Base-by-base conservation (phyloP, 2,329 filamentous ascomycete genomes). In the Pleoardoris graminearum region DNA sequence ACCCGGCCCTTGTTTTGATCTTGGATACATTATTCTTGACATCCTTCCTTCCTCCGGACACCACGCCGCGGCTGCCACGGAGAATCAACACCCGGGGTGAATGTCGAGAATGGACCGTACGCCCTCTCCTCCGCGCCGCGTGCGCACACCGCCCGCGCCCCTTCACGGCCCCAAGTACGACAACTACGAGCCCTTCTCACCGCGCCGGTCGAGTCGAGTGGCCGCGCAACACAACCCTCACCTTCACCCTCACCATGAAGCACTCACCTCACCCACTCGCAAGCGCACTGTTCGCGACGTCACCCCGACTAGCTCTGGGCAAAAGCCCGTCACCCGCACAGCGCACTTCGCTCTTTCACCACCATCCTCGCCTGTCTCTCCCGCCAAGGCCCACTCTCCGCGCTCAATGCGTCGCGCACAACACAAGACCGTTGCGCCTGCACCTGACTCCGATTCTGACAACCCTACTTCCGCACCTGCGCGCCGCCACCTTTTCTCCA, bases 101-200 rank as follows among this genome's bases (percentile, higher is more conserved):
- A 10, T 21, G 38, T 32, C 42, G 57, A 62, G 44, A 35, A 74
- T 75, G 72, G 66, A 73, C 43, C 70, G 80, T 48, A 89, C 87
- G 37, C 86, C 87, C 59, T 82, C 86, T 45, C 85, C 84, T 57
- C 78, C 82, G 32, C 72, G 77, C 36, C 75, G 76, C 58, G 75
- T 88, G 56, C 84, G 79, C 68, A 89, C 86, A 43, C 89, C 89
- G 55, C 82, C 83, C 35, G 85, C 88, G 50, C 89, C 89, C 42
- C 82, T 82, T 53, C 82, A 85, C 66, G 88, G 88, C 42, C 51
- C 74, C 32, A 85, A 80, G 64, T 78, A 80, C 60, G 88, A 92
- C 73, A 75, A 79, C 57, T 91, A 86, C 79, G 82, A 89, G 66
- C 88, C 88, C 38, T 91, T 85, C 68, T 85, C 86, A 54, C 85